Base-by-base conservation (phyloP, 2,329 filamentous ascomycete genomes). In the Trichoderma pleuroti region DNA sequence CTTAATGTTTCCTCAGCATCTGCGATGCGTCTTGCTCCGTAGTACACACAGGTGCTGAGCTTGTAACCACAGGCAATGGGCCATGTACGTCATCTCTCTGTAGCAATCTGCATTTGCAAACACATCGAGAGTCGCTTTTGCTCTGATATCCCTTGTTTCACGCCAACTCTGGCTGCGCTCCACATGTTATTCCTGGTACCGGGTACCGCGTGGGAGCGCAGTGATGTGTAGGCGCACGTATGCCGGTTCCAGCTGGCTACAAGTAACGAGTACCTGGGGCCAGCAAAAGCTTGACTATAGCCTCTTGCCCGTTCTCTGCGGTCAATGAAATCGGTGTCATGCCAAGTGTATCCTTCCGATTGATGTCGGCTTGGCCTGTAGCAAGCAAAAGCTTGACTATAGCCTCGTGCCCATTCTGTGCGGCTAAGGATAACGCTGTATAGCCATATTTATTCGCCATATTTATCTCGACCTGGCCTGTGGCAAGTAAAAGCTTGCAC, bases 81-180 rank as follows among this genome's bases (percentile, higher is more conserved):
- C 54, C 32, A 54, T 54, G n/a, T 54, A 65, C 62, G 62, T 65
- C 62, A 65, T 65, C 62, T 34, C 34, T n/a, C 60, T 32, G 36
- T 62, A 28, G 60, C 28, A 46, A 32, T 59, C 28, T 59, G 30
- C 26, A 34, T 32, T 34, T 52, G 61, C 42, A 34, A 52, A 34
- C n/a, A 32, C 34, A 21, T 52, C 46, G n/a, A 52, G 2, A 52
- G 46, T 36, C 39, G 39, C 21, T 52, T 52, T 64, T 24, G 42
- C 28, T 52, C n/a, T 63, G 60, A 32, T 46, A 32, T 30, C 28
- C 14, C 26, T 63, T 46, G 60, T 64, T 64, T 64, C 42, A 34
- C 28, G 30, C 28, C 57, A 60, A 11, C 30, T 32, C n/a, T 42
- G 36, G 26, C 21, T 11, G 36, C 34, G 60, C 36, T 26, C 60